Evolutionary conservation across 192 early-diverging fungal species (phyloP), one percentile per base, ranked within the genome.

Genomic region (Linnemannia exigua): DNA sequence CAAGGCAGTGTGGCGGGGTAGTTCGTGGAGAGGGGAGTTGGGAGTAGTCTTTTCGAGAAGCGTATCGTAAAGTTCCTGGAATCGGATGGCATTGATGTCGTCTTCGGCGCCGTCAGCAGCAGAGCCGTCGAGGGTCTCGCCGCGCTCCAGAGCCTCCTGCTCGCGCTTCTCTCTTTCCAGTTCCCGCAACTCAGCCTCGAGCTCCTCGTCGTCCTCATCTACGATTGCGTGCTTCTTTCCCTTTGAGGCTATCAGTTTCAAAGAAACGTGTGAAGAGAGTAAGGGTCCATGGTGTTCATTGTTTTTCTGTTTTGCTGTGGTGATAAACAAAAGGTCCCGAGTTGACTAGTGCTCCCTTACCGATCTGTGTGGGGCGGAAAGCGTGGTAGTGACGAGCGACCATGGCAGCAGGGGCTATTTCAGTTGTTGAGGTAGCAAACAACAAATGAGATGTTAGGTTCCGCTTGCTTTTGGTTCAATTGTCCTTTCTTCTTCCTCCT

Each of bases 161-260:
- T 86, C 84, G 35, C 84, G 84, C 75, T 80, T 86, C 54, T 86
- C 84, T 48, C 77, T 75, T 76, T 86, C 84, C 79, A 86, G 44
- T 72, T 75, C 84, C 58, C 19, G 69, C 28, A 86, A 54, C 37
- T 86, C 84, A 5, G 84, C 84, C 41, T 86, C 84, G 11, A 86
- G 78, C 33, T 86, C 84, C 37, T 79, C 84, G 33, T 86, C 84
- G 37, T 86, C 84, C 52, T 86, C 84, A 20, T 86, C 84, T 70
- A 79, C 15, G 51, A 86, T 35, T 15, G 84, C 84, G n/a, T 80
- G 84, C 71, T 86, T 86, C 69, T 79, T 79, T 48, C 81, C 75
- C 79, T 86, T 86, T 36, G n/a, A 71, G 12, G 38, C 84, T 86
- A 73, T 51, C 14, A 17, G 14, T 16, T 22, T 33, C 1, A 41